A percentile compares a stretch with the other conserved stretches of the same genome.
Conservation (phyloP, 805 yeast species). For the Ogataea ramenticola region DNA sequence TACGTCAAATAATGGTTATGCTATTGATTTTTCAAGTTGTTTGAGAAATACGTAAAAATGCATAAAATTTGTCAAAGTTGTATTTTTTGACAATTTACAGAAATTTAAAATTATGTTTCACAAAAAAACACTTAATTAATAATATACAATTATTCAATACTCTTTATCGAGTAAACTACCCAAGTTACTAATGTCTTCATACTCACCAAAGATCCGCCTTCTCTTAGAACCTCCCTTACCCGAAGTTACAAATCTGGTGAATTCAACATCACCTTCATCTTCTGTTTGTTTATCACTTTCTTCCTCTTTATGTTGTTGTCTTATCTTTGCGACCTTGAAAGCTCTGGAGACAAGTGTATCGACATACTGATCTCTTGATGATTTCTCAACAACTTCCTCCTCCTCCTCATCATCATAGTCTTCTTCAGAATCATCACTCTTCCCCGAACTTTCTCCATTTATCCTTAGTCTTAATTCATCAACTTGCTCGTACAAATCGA, state of each 20-base stretch:
- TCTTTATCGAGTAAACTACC: neutral
- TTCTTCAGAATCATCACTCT: neutral
- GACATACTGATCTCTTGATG: constrained; percentile 13
- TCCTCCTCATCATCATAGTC: too few relatives aligned
- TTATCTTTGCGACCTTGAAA: neutral
- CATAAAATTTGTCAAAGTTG: too few relatives aligned
- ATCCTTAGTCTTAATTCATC: constrained; percentile 1
- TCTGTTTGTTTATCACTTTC: neutral
- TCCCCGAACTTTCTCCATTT: neutral
- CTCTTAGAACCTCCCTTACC: neutral
- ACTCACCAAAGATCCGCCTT: neutral
- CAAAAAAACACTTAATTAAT: too few relatives aligned
- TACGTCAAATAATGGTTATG: too few relatives aligned
- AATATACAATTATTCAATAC: neutral
- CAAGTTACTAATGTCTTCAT: neutral
- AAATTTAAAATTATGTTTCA: too few relatives aligned
- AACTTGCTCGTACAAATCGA: constrained; percentile 12
- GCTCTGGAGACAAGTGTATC: constrained; percentile 7
- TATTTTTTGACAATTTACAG: neutral
- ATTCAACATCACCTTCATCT: too few relatives aligned
- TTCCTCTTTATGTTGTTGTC: neutral
- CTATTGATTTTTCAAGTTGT: too few relatives aligned
- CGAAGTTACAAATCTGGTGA: too few relatives aligned
- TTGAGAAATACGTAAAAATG: too few relatives aligned
- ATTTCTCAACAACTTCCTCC: neutral